These are phyloP conservation scores for Lentithecium fluviatile DNA, from an alignment of 495 filamentous ascomycete genomes.

Conservation along the genomic window DNA sequence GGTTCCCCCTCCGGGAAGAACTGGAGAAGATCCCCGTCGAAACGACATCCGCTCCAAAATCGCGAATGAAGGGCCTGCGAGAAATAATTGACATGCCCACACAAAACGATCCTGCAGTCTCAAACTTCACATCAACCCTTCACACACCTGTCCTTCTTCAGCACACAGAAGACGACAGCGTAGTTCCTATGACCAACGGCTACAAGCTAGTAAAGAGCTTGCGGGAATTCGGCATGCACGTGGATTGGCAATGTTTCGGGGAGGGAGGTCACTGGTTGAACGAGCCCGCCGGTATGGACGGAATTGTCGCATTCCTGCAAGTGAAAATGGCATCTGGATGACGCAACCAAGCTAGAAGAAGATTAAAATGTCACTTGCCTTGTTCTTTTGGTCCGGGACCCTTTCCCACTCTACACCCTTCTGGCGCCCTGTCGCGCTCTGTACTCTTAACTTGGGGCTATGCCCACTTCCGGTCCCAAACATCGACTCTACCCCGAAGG, in stretches of 20 bases:
- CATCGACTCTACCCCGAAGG: too few relatives aligned
- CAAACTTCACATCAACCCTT: neutral
- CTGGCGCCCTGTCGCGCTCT: too few relatives aligned
- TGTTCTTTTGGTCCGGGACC: too few relatives aligned
- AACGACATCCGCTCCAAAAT: neutral
- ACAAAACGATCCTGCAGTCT: too few relatives aligned
- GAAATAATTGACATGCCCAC: neutral
- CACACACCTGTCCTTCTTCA: slow-evolving; percentile 27
- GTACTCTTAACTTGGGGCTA: too few relatives aligned
- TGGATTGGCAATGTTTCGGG: slow-evolving; percentile 21
- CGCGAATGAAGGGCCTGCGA: neutral
- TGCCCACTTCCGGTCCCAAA: too few relatives aligned
- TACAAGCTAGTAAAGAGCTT: slow-evolving; percentile 11
- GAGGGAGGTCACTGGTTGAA: slow-evolving; percentile 37
- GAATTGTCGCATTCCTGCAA: slow-evolving; percentile 20
- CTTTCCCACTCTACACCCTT: too few relatives aligned
- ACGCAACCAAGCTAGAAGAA: too few relatives aligned
- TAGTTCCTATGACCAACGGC: slow-evolving; percentile 29
- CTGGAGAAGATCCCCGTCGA: neutral
- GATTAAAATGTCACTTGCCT: too few relatives aligned
- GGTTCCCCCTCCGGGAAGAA: slow-evolving; percentile 27
- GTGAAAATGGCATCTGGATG: too few relatives aligned
- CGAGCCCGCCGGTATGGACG: slow-evolving; percentile 35
- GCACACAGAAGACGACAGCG: slow-evolving; percentile 31
- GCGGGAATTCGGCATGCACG: slow-evolving; percentile 22